Base-by-base conservation (phyloP, 306 rosid species). In the Dryas octopetala region DNA sequence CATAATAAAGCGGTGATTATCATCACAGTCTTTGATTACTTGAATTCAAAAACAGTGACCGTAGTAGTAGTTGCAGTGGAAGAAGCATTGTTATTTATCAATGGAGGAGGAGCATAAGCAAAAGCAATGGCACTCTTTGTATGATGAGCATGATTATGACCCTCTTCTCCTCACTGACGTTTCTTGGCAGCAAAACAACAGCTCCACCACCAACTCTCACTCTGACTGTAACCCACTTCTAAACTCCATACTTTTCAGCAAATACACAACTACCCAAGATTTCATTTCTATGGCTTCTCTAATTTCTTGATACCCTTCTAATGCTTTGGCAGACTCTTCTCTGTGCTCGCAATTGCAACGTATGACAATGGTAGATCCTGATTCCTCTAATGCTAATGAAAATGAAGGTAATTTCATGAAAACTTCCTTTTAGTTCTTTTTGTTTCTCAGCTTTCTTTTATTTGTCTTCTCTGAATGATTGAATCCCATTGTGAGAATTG, bases 161-260 rank as follows among this genome's bases (percentile, higher is more conserved):
- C 92, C 92, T 76, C 92, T 86, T 84, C 96, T 87, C 64, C 86
- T 90, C 47, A 83, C 86, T 0, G 89, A 87, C 81, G 86, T 78
- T 71, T 84, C 89, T 76, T 70, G 68, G 40, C 91, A 64, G 71
- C 82, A 63, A 64, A 57, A 81, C 52, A 52, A 60, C 66, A 1
- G 23, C 10, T 15, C 63, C 13, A 11, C 57, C 28, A 50, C 80
- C 52, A 26, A 68, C 4, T 64, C 69, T 68, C 44, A 28, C 23
- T 78, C 81, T 51, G 74, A 62, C 55, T 58, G 91, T 87, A 79
- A 85, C 82, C 52, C 63, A 5, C 60, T 13, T 55, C n/a, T 13
- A 4, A 68, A 26, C 59, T 45, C 81, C 61, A 13, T 66, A 44
- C 15, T 43, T 15, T 71, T 62, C n/a, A 38, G 16, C 8, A n/a